Evolutionary conservation across 2,329 filamentous ascomycete genomes (phyloP).

Genomic region (Exophiala oligosperma): DNA sequence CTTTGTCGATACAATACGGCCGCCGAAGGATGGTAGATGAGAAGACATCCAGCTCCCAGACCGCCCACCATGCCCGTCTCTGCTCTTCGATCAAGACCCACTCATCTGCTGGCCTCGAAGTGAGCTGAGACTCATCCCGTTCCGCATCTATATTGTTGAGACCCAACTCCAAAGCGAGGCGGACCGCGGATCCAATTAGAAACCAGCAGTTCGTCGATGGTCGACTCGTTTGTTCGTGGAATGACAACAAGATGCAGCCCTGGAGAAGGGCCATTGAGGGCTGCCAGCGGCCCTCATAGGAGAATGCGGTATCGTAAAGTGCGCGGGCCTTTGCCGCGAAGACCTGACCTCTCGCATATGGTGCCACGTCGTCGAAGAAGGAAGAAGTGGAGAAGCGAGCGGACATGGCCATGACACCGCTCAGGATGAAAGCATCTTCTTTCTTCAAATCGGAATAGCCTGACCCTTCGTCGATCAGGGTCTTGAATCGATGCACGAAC

Average conservation of each 20-base stretch:
- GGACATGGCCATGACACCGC: constrained; percentile 1
- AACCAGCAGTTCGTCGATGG: constrained; percentile 64
- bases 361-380: neutral
- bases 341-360: neutral
- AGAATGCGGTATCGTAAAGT: neutral
- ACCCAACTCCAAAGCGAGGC: constrained; percentile 84
- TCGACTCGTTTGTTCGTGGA: neutral
- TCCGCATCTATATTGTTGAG: constrained; percentile 77
- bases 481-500: neutral
- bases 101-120: constrained; percentile 34
- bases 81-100: constrained; percentile 7
- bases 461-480: too few species aligned
- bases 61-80: constrained; percentile 9
- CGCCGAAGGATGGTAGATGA: neutral
- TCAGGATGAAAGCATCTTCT: neutral
- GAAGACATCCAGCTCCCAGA: constrained; percentile 8
- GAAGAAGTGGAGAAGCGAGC: neutral
- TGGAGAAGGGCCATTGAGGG: neutral
- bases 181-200: constrained; percentile 87
- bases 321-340: neutral
- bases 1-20: constrained; percentile 1
- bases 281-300: neutral
- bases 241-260: constrained; percentile 1
- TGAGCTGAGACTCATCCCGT: too few species aligned
- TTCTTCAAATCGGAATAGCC: neutral